These are phyloP conservation scores for Pseudoturritis turrita DNA, from an alignment of 345 rosid species.

Conservation along the genomic window DNA sequence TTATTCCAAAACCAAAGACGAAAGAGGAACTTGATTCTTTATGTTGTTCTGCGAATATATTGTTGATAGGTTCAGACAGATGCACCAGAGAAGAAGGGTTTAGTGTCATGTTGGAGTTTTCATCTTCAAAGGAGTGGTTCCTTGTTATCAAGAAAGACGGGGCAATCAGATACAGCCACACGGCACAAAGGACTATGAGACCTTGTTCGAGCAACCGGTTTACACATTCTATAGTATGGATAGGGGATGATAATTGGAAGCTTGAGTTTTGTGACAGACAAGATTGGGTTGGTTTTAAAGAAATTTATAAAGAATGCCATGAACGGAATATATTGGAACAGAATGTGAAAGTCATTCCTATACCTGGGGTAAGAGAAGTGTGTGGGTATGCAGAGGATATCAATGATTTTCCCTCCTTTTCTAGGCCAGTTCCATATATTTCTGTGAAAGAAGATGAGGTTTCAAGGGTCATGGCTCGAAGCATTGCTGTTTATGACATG, in stretches of 20 bases:
- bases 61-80: conserved; percentile 55
- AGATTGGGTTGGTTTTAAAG: conserved; percentile 83
- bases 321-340: conserved; percentile 56
- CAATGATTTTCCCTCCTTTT: conserved; percentile 29
- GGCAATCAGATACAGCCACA: conserved; percentile 36
- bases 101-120: conserved; percentile 45
- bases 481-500: conserved; percentile 72
- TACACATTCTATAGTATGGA: conserved; percentile 68
- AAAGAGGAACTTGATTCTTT: conserved; percentile 36
- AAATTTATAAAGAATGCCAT: conserved; percentile 73
- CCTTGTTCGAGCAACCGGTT: conserved; percentile 55
- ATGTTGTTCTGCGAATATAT: conserved; percentile 59
- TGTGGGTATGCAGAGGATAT: conserved; percentile 39
- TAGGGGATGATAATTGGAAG: conserved; percentile 71
- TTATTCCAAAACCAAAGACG: conserved; percentile 25
- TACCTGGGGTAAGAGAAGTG: conserved; percentile 75
- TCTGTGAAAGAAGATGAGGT: conserved; percentile 58
- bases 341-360: conserved; percentile 58
- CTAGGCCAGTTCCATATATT: conserved; percentile 57
- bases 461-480: conserved; percentile 69
- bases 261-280: conserved; percentile 69
- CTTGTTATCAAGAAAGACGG: conserved; percentile 61
- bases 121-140: conserved; percentile 62
- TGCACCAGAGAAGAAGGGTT: conserved; percentile 75
- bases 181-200: conserved; percentile 59